Base-by-base conservation (phyloP, 345 rosid genomes). In the Angophora floribunda region DNA sequence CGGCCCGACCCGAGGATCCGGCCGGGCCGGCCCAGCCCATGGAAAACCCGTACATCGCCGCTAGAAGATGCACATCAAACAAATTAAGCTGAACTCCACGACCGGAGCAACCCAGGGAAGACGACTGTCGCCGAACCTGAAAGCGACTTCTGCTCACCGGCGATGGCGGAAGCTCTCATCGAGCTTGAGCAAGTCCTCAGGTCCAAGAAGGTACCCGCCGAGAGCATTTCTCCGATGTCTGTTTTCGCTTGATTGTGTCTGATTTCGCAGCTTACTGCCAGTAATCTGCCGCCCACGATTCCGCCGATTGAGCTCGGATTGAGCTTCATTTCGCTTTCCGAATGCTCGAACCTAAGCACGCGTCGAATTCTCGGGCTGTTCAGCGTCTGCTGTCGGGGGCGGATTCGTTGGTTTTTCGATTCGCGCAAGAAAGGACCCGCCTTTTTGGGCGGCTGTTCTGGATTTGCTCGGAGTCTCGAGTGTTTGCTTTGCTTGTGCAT, bases 151-250 rank as follows among this genome's bases (percentile, higher is more conserved):
- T 13, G 61, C 53, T 4, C 47, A 70, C 51, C 52, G 86, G 89
- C 70, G 61, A 95, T 95, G 95, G 94, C 82, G 49, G 93, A 86
- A n/a, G 87, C 79, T 86, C 75, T 94, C 47, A 21, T 88, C 5
- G 92, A 93, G 30, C 95, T 95, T 49, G 92, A 90, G 67, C 78
- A 86, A n/a, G 85, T 82, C 86, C 93, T 94, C 65, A 89, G 88
- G 51, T 67, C 92, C 88, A 86, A 59, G 82, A 55, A 91, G 95
- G 96, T 93, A 75, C 22, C 82, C 26, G 14, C 47, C 26, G 49
- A 5, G 49, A 49, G 49, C 47, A 13, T 0, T 14, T 41, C 15
- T 75, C 84, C 49, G 84, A 6, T 41, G 84, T 24, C 10, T 3
- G 14, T 12, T 41, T 10, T 41, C 84, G 49, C 49, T 75, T 22